phyloP scores from a whole-genome alignment of 1,139 yeast genomes.

The Suhomyces taliae region DNA sequence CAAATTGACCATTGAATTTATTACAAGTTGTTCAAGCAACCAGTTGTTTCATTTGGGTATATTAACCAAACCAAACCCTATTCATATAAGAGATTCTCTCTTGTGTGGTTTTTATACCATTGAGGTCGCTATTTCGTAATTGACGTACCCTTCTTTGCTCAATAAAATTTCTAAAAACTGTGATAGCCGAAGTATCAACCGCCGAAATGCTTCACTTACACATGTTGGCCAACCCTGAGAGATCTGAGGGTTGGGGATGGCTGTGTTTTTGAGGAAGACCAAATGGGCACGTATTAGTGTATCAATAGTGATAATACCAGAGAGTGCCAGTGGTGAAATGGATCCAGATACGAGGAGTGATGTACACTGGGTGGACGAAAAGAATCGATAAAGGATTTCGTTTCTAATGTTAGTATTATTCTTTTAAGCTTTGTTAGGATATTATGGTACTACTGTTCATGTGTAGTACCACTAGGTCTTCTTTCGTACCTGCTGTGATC shows the following conservation, averaged over 20 bases:
- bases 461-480: background rate
- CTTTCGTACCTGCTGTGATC: constrained; percentile 2
- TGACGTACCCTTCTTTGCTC: constrained; percentile 3
- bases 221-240: background rate
- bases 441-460: too few species aligned
- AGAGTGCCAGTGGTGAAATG: background rate
- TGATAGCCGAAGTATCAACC: constrained; percentile 1
- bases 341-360: background rate
- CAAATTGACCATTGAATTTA: too few species aligned
- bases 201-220: constrained; percentile 2
- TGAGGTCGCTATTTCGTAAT: background rate
- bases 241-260: background rate
- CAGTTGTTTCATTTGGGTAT: background rate
- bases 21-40: too few species aligned
- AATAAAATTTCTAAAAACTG: constrained; percentile 7
- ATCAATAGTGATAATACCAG: constrained; percentile 1
- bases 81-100: too few species aligned
- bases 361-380: constrained; percentile 4
- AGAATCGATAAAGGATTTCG: constrained; percentile 5
- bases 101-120: constrained; percentile 1
- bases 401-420: constrained; percentile 3
- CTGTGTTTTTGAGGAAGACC: constrained; percentile 2
- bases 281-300: constrained; percentile 7
- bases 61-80: too few species aligned
- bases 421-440: too few species aligned